A percentile compares a stretch with the other conserved stretches of the same genome.
phyloP scores from a whole-genome alignment of 1,284 basidiomycete species.

The Ceratobasidium sp. region DNA sequence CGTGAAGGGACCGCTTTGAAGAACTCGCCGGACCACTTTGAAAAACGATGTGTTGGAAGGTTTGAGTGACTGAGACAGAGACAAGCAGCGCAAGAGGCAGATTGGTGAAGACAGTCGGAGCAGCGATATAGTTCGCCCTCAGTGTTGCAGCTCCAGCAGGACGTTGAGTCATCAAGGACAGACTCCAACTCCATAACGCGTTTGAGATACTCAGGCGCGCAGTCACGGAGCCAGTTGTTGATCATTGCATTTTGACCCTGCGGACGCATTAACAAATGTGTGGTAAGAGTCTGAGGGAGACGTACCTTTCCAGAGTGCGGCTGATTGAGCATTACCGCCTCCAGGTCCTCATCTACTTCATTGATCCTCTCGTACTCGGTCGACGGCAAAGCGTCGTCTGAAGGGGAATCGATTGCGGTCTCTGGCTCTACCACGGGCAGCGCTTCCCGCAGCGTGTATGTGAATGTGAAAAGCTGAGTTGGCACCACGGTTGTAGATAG shows the following conservation, averaged over 20 bases:
- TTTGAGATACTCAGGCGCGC: background rate
- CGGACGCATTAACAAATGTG: background rate
- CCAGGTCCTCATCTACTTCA: no score
- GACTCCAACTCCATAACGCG: background rate
- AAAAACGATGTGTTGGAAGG: background rate
- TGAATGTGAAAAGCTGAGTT: no score
- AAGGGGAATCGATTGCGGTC: no score
- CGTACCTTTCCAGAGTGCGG: background rate
- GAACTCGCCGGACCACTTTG: background rate
- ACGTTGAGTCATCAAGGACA: no score
- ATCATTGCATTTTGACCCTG: slow-evolving; percentile 6
- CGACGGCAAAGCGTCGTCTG: no score
- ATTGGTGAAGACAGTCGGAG: background rate
- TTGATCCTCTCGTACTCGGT: no score
- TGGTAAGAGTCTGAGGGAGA: background rate
- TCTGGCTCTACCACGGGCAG: no score
- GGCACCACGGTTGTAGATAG: no score
- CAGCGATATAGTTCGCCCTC: background rate
- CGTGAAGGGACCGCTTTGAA: background rate
- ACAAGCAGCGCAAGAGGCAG: background rate
- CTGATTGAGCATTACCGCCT: no score
- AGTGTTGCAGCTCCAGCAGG: background rate
- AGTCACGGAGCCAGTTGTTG: background rate
- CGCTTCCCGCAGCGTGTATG: no score
- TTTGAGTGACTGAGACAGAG: background rate